phyloP scores from a whole-genome alignment of 2,329 filamentous ascomycete species.

The Monilinia aucupariae region DNA sequence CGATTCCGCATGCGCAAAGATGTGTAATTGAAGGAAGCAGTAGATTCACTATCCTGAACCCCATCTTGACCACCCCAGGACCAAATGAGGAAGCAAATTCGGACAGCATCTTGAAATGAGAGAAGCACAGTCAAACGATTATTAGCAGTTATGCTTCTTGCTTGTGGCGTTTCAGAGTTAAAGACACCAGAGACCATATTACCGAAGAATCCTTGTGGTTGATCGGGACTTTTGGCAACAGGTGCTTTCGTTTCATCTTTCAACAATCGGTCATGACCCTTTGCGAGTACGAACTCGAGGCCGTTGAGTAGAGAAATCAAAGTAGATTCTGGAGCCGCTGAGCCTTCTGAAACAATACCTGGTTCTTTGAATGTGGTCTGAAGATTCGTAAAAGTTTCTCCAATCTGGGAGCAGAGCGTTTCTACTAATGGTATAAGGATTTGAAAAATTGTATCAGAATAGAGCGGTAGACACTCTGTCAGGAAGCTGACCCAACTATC shows the following conservation, averaged over 20 bases:
- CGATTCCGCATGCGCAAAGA: conserved; percentile 87
- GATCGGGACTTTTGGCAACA: conserved; percentile 69
- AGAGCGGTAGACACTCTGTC: conserved; percentile 75
- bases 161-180: conserved; percentile 67
- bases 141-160: conserved; percentile 83
- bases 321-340: conserved; percentile 60
- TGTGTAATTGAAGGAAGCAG: conserved; percentile 83
- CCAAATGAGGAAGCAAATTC: conserved; percentile 91
- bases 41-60: conserved; percentile 59
- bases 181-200: conserved; percentile 94
- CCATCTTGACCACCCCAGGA: conserved; percentile 74
- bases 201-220: conserved; percentile 82
- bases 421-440: conserved; percentile 86
- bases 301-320: conserved; percentile 86
- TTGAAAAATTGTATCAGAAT: conserved; percentile 80
- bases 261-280: conserved; percentile 76
- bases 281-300: conserved; percentile 82
- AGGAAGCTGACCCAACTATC: conserved; percentile 91
- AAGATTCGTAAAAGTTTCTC: conserved; percentile 64
- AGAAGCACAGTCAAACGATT: conserved; percentile 87
- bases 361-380: conserved; percentile 55
- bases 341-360: conserved; percentile 30
- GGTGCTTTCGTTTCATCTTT: conserved; percentile 67
- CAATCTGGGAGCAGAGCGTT: conserved; percentile 77
- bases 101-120: conserved; percentile 94